Percentiles rank a stretch among this genome's conserved stretches.
phyloP scores from a whole-genome alignment of 768 basidiomycete species.

The Termitomyces sp. region DNA sequence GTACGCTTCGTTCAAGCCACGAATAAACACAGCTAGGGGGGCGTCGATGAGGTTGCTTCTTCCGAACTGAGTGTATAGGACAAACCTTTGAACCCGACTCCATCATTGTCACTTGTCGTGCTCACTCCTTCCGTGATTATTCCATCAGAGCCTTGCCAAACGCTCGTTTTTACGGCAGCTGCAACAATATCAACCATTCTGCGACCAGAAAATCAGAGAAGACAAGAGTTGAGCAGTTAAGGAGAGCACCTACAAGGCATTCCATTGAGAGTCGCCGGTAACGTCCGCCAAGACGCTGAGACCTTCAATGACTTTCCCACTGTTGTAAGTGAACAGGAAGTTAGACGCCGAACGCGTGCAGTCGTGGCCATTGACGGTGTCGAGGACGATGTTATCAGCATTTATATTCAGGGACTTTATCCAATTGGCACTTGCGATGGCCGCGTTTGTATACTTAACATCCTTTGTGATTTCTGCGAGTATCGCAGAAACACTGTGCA shows the following conservation, averaged over 20 bases:
- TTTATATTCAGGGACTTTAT: slow-evolving; percentile 41
- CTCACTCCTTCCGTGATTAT: slow-evolving; percentile 48
- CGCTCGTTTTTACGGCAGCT: slow-evolving; percentile 34
- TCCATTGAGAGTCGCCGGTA: slow-evolving; percentile 37
- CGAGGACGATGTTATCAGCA: slow-evolving; percentile 33
- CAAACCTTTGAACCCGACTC: slow-evolving; percentile 47
- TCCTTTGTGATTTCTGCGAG: slow-evolving; percentile 41
- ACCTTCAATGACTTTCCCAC: slow-evolving; percentile 49
- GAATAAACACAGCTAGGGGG: slow-evolving; percentile 35
- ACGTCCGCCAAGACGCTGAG: slow-evolving; percentile 37
- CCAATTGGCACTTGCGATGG: slow-evolving; percentile 42
- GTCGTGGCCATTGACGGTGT: slow-evolving; percentile 39
- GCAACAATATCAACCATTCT: slow-evolving; percentile 32
- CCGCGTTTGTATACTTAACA: slow-evolving; percentile 38
- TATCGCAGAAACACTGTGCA: slow-evolving; percentile 38
- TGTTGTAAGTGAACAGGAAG: slow-evolving; percentile 52
- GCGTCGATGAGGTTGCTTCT: not conserved
- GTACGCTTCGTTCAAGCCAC: slow-evolving; percentile 42
- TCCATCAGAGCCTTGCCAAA: slow-evolving; percentile 44
- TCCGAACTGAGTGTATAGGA: not conserved
- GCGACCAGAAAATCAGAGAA: not conserved
- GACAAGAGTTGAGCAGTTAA: not conserved
- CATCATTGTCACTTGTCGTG: slow-evolving; percentile 34
- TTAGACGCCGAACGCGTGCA: slow-evolving; percentile 38
- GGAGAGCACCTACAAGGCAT: slow-evolving; percentile 25